phyloP scores from a whole-genome alignment of 2,329 filamentous ascomycete species.

The Rhynchosporium secalis region DNA sequence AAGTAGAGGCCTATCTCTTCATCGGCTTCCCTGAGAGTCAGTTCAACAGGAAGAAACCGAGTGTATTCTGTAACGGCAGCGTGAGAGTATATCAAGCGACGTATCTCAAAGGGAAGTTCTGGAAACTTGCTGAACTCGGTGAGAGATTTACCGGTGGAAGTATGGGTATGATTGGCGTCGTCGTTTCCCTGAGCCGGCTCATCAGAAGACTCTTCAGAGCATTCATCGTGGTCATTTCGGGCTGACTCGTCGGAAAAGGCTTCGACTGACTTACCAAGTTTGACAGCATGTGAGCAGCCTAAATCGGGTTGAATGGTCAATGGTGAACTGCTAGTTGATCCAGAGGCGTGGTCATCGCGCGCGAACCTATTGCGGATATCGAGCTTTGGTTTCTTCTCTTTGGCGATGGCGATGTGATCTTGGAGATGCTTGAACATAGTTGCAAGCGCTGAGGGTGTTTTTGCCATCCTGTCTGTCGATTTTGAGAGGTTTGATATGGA shows the following conservation, averaged over 20 bases:
- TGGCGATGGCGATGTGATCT: neutral
- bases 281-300: neutral
- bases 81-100: neutral
- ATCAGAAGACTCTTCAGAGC: too few relatives aligned
- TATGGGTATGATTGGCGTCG: neutral
- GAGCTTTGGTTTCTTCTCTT: neutral
- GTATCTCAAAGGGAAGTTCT: neutral
- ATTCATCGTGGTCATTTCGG: too few relatives aligned
- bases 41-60: neutral
- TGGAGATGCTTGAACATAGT: neutral
- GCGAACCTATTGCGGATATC: neutral
- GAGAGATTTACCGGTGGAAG: neutral
- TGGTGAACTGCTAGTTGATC: neutral
- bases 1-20: conserved; percentile 3
- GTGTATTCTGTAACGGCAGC: neutral
- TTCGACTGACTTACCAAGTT: neutral
- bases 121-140: neutral
- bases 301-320: neutral
- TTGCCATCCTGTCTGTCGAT: neutral
- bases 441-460: neutral
- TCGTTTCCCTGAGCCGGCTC: neutral
- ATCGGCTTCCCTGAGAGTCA: neutral
- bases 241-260: neutral
- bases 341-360: neutral
- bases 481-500: neutral